phyloP scores from a whole-genome alignment of 495 filamentous ascomycete genomes.

The Astrothelium subdiscretum region DNA sequence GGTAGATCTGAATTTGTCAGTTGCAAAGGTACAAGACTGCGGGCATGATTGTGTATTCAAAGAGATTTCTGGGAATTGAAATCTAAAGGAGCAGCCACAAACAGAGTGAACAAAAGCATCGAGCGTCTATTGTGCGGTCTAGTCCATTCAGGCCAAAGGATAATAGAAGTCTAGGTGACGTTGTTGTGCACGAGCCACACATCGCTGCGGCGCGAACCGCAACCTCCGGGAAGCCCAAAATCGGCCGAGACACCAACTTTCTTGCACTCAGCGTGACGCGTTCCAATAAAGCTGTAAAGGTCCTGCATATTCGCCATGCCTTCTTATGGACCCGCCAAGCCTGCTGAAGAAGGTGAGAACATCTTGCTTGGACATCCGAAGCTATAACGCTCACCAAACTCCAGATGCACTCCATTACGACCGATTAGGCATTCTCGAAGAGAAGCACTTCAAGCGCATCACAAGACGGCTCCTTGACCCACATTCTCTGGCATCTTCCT shows the following conservation, averaged over 20 bases:
- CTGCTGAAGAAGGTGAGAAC: background rate
- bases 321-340: background rate
- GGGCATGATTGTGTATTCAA: background rate
- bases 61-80: background rate
- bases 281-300: no score
- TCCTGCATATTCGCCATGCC: background rate
- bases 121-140: no score
- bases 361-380: background rate
- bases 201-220: background rate
- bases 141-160: no score
- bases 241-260: no score
- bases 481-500: constrained; percentile 44
- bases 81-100: background rate
- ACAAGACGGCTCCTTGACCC: constrained; percentile 64
- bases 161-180: background rate
- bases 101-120: background rate
- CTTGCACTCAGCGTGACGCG: no score
- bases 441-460: constrained; percentile 84
- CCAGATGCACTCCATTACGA: constrained; percentile 77
- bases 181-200: background rate
- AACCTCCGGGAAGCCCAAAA: background rate
- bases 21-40: background rate
- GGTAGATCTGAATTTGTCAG: background rate
- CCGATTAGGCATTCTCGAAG: constrained; percentile 83
- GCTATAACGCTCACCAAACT: background rate